Evolutionary conservation across 257 asterid species (phyloP), one percentile per base, ranked within the genome.

Genomic region (Solanum pennellii): DNA sequence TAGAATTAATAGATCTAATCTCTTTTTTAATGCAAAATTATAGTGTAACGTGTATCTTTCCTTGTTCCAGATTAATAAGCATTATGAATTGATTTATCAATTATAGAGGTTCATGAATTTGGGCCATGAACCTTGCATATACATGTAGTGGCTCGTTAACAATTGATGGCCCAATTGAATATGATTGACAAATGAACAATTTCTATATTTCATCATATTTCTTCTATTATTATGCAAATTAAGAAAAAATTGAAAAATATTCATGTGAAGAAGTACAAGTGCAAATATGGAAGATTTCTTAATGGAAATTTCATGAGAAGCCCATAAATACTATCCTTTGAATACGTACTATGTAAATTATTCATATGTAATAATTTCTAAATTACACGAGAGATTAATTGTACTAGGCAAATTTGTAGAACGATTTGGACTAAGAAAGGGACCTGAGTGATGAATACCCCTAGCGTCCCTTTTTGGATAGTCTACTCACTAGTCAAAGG

Each of bases 391-490:
- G 3, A n/a, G 0, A 65, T n/a, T 65, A 56, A 65, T 1, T 11
- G 3, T 2, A 12, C 2, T 10, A 11, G 72, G 1, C 1, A 65
- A 62, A 1, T 0, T 0, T n/a, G 4, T 65, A 9, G 18, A 6
- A 65, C 71, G 4, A 65, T 5, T 21, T 1, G 15, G 33, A 65
- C 16, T n/a, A 1, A 65, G 33, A 65, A 65, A 65, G 4, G 16
- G 8, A n/a, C 71, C 71, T 16, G 11, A 65, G 15, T 62, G 31
- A 12, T 5, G 71, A 12, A n/a, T 16, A 11, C 6, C 33, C 9
- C 16, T 65, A n/a, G 16, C 71, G 12, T n/a, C 15, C 71, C 8
- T n/a, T n/a, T 65, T 65, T n/a, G 8, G 71, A 65, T n/a, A n/a
- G 14, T 10, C 3, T 1, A n/a, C 33, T 65, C 8, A 21, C 7